These are phyloP conservation scores for Agapanthus africanus DNA, from an alignment of 106 monocot genomes.

Conservation along the genomic window DNA sequence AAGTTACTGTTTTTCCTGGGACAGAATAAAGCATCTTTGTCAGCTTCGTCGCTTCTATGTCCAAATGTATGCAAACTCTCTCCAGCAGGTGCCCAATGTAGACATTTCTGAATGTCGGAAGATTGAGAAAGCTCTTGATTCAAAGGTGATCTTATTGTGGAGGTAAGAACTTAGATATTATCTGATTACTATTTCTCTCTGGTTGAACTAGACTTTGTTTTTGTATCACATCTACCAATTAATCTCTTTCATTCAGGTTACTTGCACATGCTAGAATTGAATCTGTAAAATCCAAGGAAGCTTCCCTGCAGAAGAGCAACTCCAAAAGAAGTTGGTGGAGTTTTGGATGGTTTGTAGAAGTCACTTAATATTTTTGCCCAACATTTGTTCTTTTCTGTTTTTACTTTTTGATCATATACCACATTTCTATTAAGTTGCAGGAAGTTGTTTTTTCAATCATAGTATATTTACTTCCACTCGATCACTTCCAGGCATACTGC, in stretches of 20 bases:
- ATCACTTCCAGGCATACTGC: constrained; percentile 21
- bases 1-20: constrained; percentile 91
- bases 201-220: neutral
- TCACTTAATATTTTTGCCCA: neutral
- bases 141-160: constrained; percentile 90
- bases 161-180: constrained; percentile 32
- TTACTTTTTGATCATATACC: neutral
- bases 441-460: neutral
- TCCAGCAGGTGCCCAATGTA: constrained; percentile 40
- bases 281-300: constrained; percentile 78
- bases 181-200: neutral
- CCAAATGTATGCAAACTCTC: constrained; percentile 59
- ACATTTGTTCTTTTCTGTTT: neutral
- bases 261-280: constrained; percentile 96
- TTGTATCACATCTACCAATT: neutral
- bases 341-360: constrained; percentile 73
- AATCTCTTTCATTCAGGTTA: constrained; percentile 30
- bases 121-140: constrained; percentile 89
- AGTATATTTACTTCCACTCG: constrained; percentile 1
- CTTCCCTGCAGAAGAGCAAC: constrained; percentile 42
- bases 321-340: constrained; percentile 78
- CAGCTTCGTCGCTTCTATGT: constrained; percentile 88
- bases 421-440: neutral
- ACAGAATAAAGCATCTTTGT: constrained; percentile 87
- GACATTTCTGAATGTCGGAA: constrained; percentile 59